Percentiles rank a stretch among this genome's conserved stretches.
Evolutionary conservation across 176 grass and related monocot species (phyloP).

Genomic region (Eleusine indica): DNA sequence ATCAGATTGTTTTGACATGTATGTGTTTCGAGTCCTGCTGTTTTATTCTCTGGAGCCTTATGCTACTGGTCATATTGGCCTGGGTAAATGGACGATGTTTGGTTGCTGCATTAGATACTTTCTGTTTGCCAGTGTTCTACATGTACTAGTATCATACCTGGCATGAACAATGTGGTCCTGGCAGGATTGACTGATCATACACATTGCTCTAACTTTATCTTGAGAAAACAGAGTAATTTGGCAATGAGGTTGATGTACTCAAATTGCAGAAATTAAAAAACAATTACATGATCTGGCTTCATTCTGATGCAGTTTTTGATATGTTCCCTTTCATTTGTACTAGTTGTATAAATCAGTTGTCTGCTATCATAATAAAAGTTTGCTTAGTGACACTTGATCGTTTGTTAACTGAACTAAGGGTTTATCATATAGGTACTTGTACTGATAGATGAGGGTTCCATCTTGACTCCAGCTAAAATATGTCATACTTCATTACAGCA

Average conservation of each 20-base stretch:
- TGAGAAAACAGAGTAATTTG: not conserved
- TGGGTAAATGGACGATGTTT: not conserved
- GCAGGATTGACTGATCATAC: not conserved
- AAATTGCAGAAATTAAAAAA: not conserved
- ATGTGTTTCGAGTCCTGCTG: not conserved
- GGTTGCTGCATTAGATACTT: not conserved
- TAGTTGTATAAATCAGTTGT: not conserved
- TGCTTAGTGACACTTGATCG: not conserved
- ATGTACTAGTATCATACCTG: not conserved
- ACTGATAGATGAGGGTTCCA: not conserved
- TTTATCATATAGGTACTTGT: not conserved
- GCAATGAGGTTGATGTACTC: not conserved
- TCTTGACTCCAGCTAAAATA: not conserved
- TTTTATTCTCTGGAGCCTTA: not conserved
- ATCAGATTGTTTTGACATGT: not conserved
- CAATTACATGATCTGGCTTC: not conserved
- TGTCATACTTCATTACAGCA: not conserved
- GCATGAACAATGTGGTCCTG: not conserved
- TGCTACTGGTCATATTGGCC: not conserved
- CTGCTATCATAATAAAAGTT: not conserved
- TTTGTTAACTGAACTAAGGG: not conserved
- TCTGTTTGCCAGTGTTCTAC: not conserved
- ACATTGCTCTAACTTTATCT: not conserved
- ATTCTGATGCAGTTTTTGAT: not conserved
- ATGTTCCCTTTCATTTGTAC: constrained; percentile 1